Base-by-base conservation (phyloP, 1,139 yeast genomes). In the Candida frijolesensis region DNA sequence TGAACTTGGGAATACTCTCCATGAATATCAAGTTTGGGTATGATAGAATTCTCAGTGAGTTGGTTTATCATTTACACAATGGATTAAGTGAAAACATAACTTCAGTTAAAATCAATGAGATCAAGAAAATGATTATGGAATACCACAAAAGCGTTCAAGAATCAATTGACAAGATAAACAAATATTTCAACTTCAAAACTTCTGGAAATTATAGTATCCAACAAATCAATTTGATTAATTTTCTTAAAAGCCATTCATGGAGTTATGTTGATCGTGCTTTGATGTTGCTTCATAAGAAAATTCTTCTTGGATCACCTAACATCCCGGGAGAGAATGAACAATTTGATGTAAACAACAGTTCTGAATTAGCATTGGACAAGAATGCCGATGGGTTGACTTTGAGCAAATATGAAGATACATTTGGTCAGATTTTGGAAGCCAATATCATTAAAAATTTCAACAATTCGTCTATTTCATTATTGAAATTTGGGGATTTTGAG, bases 261-360 rank as follows among this genome's bases (percentile, higher is more conserved):
- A 74, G 71, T 65, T 78, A 79, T 61, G 83, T 82, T 34, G 87
- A 83, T 59, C 71, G 86, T 49, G 82, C 84, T 1, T 59, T 79
- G 41, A 74, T 82, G 70, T 68, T 82, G 51, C 63, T 83, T 15
- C 87, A 83, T 58, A 79, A 81, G 59, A 80, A 80, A 57, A 79
- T 80, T 12, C 62, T 80, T 29, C 62, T 74, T 54, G 66, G 73
- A 32, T 72, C 71, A 33, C 43, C 54, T 42, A 37, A 56, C 39
- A 27, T 40, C 30, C 43, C 43, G 5, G 43, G 34, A 2, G 43
- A 40, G 10, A 47, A 59, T 47, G 49, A 46, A 39, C 12, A 38
- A 25, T 38, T 38, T 22, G 29, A 44, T 29, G 48, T 39, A 8
- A 11, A 8, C 9, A 16, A 16, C 8, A 15, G 15, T 29, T 3